A percentile compares a stretch with the other conserved stretches of the same genome.
Evolutionary conservation across 108 stramenopile species (phyloP).

Genomic region (Skeletonema menzelii): DNA sequence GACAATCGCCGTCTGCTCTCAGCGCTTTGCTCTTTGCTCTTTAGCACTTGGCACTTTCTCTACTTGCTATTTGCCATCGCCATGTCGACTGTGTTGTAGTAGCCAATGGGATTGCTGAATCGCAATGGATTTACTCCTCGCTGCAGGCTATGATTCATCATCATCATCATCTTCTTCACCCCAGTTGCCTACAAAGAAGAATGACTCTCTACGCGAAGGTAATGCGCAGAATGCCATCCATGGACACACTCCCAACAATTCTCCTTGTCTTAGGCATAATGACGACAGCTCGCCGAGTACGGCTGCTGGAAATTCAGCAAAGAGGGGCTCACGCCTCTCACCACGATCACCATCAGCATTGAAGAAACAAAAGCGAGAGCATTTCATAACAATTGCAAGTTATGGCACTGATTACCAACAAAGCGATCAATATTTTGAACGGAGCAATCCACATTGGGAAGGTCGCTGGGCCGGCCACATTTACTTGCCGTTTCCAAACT

Average conservation of each 20-base stretch:
- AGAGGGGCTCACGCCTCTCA: background rate
- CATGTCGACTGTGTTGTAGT: background rate
- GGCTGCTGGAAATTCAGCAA: slow-evolving; percentile 17
- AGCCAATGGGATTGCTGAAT: background rate
- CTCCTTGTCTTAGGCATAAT: slow-evolving; percentile 15
- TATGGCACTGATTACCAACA: background rate
- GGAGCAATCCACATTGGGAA: slow-evolving; percentile 42
- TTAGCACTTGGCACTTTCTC: too few relatives aligned
- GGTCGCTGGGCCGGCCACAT: slow-evolving; percentile 42
- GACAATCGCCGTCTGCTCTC: too few relatives aligned
- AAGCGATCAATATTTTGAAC: slow-evolving; percentile 15
- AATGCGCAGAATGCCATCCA: background rate
- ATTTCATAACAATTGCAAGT: background rate
- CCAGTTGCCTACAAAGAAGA: background rate
- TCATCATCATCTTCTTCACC: background rate
- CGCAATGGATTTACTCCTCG: background rate
- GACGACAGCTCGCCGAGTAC: slow-evolving; percentile 18
- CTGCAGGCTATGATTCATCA: slow-evolving; percentile 1
- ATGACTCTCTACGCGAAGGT: background rate
- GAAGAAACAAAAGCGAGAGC: background rate
- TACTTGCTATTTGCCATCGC: too few relatives aligned
- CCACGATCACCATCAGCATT: background rate
- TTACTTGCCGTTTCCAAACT: slow-evolving; percentile 26
- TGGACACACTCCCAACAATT: slow-evolving; percentile 3
- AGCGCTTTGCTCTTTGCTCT: too few relatives aligned